Evolutionary conservation across 768 basidiomycete genomes (phyloP).

Genomic region (Sistotremastrum suecicum): DNA sequence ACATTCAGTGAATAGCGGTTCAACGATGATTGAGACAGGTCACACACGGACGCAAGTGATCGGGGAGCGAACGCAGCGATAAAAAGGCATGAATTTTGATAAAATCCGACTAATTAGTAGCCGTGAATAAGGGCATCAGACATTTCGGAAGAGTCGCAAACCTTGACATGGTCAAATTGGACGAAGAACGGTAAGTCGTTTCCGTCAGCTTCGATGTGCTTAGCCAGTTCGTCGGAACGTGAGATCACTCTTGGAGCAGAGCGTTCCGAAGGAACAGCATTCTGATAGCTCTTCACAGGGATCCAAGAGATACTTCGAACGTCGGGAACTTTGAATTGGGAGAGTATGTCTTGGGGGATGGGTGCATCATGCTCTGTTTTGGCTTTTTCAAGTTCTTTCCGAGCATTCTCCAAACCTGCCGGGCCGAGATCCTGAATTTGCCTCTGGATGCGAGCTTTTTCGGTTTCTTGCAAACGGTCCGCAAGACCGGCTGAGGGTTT

Average conservation of each 20-base stretch:
- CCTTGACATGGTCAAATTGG: constrained; percentile 89
- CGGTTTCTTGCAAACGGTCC: constrained; percentile 64
- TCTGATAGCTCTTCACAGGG: constrained; percentile 52
- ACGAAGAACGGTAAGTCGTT: constrained; percentile 70
- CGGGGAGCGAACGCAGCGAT: constrained; percentile 58
- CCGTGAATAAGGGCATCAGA: constrained; percentile 1
- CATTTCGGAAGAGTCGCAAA: constrained; percentile 12
- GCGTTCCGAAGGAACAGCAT: constrained; percentile 37
- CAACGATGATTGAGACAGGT: neutral
- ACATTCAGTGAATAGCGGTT: constrained; percentile 4
- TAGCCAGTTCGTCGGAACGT: constrained; percentile 33
- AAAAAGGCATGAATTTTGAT: constrained; percentile 68
- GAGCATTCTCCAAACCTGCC: constrained; percentile 62
- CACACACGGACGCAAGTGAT: constrained; percentile 62
- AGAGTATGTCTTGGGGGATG: constrained; percentile 71
- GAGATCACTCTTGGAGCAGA: constrained; percentile 13
- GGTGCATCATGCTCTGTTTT: constrained; percentile 76
- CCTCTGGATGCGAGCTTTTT: constrained; percentile 59
- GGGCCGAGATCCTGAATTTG: constrained; percentile 63
- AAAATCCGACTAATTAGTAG: constrained; percentile 67
- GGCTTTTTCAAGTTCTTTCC: constrained; percentile 57
- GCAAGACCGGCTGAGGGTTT: constrained; percentile 80
- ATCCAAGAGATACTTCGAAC: constrained; percentile 92
- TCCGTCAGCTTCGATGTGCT: constrained; percentile 57
- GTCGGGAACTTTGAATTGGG: constrained; percentile 79